phyloP scores from a whole-genome alignment of 148 eudicot genomes.

The Camellia sinensis region DNA sequence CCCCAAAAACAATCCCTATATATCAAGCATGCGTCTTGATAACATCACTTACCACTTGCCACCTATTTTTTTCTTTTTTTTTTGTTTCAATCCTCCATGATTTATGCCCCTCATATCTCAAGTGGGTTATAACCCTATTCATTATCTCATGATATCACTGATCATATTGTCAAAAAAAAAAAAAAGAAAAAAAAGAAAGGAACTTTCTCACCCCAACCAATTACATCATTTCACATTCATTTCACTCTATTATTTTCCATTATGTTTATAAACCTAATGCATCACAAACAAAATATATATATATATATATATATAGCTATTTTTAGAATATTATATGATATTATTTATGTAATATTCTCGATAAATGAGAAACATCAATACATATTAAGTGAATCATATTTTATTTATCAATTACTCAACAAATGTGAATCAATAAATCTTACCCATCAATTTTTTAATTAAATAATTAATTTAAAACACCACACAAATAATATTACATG shows the following conservation, averaged over 20 bases:
- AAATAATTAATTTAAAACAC: too few relatives aligned
- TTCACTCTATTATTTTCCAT: not conserved
- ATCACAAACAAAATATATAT: not conserved
- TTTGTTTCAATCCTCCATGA: not conserved
- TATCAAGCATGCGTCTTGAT: slow-evolving; percentile 7
- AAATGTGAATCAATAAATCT: too few relatives aligned
- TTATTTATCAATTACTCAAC: too few relatives aligned
- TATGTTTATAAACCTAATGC: not conserved
- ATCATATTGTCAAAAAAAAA: not conserved
- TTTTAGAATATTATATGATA: too few relatives aligned
- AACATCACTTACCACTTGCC: slow-evolving; percentile 18
- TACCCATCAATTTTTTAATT: too few relatives aligned
- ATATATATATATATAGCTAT: too few relatives aligned
- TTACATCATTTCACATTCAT: not conserved
- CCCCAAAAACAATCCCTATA: not conserved
- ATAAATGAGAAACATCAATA: too few relatives aligned
- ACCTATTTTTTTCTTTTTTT: not conserved
- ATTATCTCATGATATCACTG: not conserved
- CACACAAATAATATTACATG: too few relatives aligned
- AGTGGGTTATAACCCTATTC: not conserved
- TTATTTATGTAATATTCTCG: too few relatives aligned
- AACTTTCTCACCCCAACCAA: not conserved
- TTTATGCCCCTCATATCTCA: not conserved
- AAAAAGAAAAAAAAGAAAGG: too few relatives aligned
- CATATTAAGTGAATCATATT: too few relatives aligned